These are phyloP conservation scores for Penicillium sp. DNA, from an alignment of 2,329 filamentous ascomycete species.

Conservation along the genomic window DNA sequence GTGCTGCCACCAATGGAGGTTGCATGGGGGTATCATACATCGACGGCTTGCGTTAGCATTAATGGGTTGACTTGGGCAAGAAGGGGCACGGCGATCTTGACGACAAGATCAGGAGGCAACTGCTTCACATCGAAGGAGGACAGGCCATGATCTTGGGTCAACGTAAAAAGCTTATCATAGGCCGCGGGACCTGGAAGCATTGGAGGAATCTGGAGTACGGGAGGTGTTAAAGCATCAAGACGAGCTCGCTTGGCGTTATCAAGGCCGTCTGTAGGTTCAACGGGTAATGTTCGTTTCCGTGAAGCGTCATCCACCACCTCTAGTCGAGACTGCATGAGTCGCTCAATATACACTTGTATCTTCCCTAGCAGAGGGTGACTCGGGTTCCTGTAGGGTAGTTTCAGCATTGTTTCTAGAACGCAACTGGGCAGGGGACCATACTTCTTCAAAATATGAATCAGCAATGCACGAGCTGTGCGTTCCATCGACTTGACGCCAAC, in stretches of 20 bases:
- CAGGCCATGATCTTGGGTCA: conserved; percentile 73
- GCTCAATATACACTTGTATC: conserved; percentile 85
- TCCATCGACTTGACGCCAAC: conserved; percentile 92
- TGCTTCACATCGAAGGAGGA: conserved; percentile 80
- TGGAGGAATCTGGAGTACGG: conserved; percentile 62
- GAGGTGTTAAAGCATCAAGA: conserved; percentile 56
- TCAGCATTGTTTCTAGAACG: conserved; percentile 16
- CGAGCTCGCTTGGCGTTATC: conserved; percentile 82
- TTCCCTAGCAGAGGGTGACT: conserved; percentile 72
- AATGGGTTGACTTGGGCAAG: conserved; percentile 70
- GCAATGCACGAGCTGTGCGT: conserved; percentile 80
- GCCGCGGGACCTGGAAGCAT: conserved; percentile 74
- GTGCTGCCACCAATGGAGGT: not conserved
- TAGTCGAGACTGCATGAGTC: conserved; percentile 72
- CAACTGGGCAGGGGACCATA: conserved; percentile 39
- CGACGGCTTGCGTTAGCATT: conserved; percentile 70
- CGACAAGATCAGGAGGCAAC: conserved; percentile 72
- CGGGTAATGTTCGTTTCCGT: conserved; percentile 73
- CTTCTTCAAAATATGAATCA: conserved; percentile 81
- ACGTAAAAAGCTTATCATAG: conserved; percentile 80
- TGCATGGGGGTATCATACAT: conserved; percentile 49
- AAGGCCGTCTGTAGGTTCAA: conserved; percentile 68
- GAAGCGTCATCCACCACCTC: conserved; percentile 76
- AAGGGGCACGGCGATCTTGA: conserved; percentile 78
- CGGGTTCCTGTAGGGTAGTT: conserved; percentile 64